Conservation (phyloP, 1,284 basidiomycete genomes). For the Leccinum fallax region DNA sequence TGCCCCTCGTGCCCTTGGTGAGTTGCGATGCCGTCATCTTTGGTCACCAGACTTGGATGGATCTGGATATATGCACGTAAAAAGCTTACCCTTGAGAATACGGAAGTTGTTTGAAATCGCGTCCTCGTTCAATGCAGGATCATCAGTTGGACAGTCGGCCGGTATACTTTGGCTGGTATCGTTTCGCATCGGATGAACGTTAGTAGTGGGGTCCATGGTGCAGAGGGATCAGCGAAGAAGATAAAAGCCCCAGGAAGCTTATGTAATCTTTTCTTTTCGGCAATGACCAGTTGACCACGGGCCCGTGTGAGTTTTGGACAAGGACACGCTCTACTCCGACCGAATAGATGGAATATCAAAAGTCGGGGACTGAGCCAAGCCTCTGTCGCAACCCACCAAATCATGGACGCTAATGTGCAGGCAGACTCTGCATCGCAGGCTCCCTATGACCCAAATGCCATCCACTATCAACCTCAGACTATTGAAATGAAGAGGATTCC, state of each 20-base stretch:
- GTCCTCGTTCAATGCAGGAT: background rate
- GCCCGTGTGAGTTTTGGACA: too few relatives aligned
- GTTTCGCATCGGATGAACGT: background rate
- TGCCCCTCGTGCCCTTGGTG: background rate
- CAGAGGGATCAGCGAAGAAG: background rate
- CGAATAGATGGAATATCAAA: too few relatives aligned
- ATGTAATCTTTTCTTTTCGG: too few relatives aligned
- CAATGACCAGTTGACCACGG: too few relatives aligned
- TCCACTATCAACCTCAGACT: too few relatives aligned
- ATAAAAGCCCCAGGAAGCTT: background rate
- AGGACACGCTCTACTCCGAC: too few relatives aligned
- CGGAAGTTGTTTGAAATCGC: background rate
- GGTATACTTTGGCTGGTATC: background rate
- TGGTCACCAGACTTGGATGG: background rate
- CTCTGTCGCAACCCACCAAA: too few relatives aligned
- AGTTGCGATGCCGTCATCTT: background rate
- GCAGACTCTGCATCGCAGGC: too few relatives aligned
- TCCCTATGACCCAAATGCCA: too few relatives aligned
- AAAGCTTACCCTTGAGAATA: background rate
- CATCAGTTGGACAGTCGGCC: background rate
- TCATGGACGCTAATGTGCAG: too few relatives aligned
- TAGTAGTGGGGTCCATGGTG: slow-evolving; percentile 14
- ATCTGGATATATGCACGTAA: slow-evolving; percentile 20
- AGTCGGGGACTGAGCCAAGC: too few relatives aligned
- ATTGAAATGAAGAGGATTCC: too few relatives aligned